These are phyloP conservation scores for Fusarium sp. DNA, from an alignment of 2,329 filamentous ascomycete species.

Conservation along the genomic window DNA sequence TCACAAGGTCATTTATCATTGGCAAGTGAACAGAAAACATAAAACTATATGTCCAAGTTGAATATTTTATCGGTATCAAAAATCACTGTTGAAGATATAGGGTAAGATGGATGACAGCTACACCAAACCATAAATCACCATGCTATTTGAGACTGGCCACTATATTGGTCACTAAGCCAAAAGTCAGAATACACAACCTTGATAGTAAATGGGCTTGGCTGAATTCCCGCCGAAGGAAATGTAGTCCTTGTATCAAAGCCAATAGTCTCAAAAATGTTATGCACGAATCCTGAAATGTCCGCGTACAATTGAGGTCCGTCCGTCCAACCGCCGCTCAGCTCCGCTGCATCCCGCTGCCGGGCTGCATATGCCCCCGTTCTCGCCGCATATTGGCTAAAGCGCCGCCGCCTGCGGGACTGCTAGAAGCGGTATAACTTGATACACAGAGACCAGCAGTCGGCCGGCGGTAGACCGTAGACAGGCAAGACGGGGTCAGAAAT, in stretches of 20 bases:
- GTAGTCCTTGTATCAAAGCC: background rate
- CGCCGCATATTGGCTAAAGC: constrained; percentile 17
- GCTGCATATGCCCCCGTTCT: constrained; percentile 31
- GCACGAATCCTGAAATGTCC: constrained; percentile 7
- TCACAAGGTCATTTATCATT: constrained; percentile 2
- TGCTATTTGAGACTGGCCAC: background rate
- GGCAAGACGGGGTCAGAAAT: constrained; percentile 15
- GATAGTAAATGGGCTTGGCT: background rate
- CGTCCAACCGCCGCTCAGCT: constrained; percentile 19
- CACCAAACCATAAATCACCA: background rate
- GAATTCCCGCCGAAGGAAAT: background rate
- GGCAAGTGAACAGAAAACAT: background rate
- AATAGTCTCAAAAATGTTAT: background rate
- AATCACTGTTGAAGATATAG: background rate
- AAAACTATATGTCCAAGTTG: background rate
- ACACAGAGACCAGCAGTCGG: constrained; percentile 11
- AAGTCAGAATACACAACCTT: background rate
- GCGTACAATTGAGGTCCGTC: constrained; percentile 5
- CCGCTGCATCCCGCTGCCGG: constrained; percentile 33
- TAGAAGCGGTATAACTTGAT: constrained; percentile 40
- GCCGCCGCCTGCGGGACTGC: constrained; percentile 44
- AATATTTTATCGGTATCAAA: background rate
- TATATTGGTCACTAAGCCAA: background rate
- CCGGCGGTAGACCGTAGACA: constrained; percentile 18
- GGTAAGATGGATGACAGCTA: background rate